Conservation (phyloP, 257 asterid genomes). For the Primulina huaijiensis region DNA sequence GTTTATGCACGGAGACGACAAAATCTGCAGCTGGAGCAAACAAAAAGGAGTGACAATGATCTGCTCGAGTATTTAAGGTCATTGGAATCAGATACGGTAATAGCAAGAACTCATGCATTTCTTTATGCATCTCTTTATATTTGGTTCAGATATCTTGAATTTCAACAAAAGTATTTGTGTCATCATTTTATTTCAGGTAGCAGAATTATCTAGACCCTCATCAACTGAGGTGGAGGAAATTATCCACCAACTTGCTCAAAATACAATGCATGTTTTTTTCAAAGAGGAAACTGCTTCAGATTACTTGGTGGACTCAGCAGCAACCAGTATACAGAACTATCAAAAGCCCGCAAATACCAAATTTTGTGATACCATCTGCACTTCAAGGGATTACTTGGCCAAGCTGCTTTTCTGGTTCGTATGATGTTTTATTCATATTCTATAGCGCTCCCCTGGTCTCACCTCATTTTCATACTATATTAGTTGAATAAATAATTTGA, state of each 20-base stretch:
- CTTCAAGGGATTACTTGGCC: constrained; percentile 92
- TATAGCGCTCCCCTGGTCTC: not conserved
- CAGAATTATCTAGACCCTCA: constrained; percentile 83
- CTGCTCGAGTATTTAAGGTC: constrained; percentile 84
- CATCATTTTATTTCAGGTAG: constrained; percentile 49
- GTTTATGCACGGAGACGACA: constrained; percentile 54
- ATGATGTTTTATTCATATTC: not conserved
- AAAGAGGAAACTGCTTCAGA: constrained; percentile 48
- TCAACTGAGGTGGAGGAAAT: constrained; percentile 88
- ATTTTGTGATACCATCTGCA: constrained; percentile 40
- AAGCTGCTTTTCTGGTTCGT: constrained; percentile 94
- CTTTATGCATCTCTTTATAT: not conserved
- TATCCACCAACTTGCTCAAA: constrained; percentile 82
- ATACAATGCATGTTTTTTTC: constrained; percentile 53
- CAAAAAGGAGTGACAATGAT: constrained; percentile 57
- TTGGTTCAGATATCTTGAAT: constrained; percentile 10
- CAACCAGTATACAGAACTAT: constrained; percentile 34
- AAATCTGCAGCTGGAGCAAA: constrained; percentile 60
- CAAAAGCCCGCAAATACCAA: constrained; percentile 31
- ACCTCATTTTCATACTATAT: not conserved
- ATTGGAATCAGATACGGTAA: constrained; percentile 87
- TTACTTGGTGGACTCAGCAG: constrained; percentile 30
- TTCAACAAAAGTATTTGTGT: not conserved
- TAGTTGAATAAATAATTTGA: not conserved
- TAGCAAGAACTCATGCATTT: constrained; percentile 7